Evolutionary conservation across 805 yeast species (phyloP), one percentile per base, ranked within the genome.

Genomic region (Ogataea polymorpha): DNA sequence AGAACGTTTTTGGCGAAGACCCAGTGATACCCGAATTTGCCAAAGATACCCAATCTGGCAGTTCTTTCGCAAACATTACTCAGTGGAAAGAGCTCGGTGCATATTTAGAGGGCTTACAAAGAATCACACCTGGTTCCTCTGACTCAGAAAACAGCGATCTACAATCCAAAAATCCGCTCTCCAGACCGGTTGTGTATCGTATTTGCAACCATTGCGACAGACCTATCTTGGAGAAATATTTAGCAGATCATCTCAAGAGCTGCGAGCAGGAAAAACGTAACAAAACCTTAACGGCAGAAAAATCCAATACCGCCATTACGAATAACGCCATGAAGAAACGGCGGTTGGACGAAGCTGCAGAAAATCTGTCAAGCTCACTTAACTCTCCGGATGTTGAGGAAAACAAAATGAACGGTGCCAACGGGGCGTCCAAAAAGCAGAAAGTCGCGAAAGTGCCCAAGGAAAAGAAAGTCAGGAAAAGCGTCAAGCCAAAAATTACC

Each of bases 181-280:
- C 54, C 11, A 59, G 60, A 10, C 67, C 70, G 1, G 33, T 72
- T 4, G 63, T 64, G 23, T 75, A 74, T 46, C 57, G 75, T 28
- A 66, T 72, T 35, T 75, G 80, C 53, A 72, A 70, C 37, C 57
- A 58, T 36, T 75, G 80, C 51, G 64, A 64, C 32, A 62, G 68
- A 38, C 80, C 80, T 2, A 61, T 74, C 1, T 50, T 73, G 16
- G 66, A 61, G 24, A 46, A 57, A 2, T 55, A 60, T 42, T 45
- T 75, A 18, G 59, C 61, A 1, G 57, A 54, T 15, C 80, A 75
- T 54, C 58, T 74, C 10, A 52, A 48, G 12, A 41, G 40, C 27
- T 75, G 80, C 49, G 51, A 63, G 3, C 62, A 61, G 26, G 50
- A 46, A 53, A 65, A 62, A 54, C 57, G 45, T 43, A 53, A 41